These are phyloP conservation scores for Secale cereale DNA, from an alignment of 176 grass and related monocot genomes.

Conservation along the genomic window DNA sequence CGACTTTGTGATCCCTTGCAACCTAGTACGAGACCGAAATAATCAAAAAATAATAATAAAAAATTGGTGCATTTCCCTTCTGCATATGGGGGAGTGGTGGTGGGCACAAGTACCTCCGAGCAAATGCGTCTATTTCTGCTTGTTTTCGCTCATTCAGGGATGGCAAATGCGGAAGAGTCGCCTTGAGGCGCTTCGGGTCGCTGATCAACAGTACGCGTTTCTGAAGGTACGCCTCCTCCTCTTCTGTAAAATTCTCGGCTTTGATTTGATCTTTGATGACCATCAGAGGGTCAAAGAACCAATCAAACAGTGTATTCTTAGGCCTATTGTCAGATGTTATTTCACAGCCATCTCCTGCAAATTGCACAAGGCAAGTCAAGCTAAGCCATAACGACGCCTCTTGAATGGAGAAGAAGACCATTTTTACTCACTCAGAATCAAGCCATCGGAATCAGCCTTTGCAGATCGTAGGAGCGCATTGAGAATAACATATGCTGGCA, in stretches of 20 bases:
- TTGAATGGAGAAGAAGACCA: neutral
- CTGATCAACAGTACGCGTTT: conserved; percentile 65
- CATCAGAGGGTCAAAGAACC: conserved; percentile 96
- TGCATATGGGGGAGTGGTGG: neutral
- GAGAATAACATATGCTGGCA: conserved; percentile 85
- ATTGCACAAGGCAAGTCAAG: conserved; percentile 22
- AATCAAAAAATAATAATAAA: conserved; percentile 2
- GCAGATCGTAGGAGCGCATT: conserved; percentile 69
- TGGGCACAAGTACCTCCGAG: conserved; percentile 51
- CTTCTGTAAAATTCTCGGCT: conserved; percentile 71
- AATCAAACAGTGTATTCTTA: conserved; percentile 65
- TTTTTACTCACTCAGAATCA: conserved; percentile 75
- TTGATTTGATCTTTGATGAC: conserved; percentile 93
- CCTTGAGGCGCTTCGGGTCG: conserved; percentile 68
- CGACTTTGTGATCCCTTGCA: conserved; percentile 90
- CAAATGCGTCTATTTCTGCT: conserved; percentile 87
- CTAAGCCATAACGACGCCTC: neutral
- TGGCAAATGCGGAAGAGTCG: conserved; percentile 40
- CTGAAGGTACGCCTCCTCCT: conserved; percentile 75
- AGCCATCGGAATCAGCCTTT: conserved; percentile 52
- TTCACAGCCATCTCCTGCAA: conserved; percentile 67
- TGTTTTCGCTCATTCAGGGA: conserved; percentile 56
- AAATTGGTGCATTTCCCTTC: neutral
- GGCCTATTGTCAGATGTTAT: conserved; percentile 80
- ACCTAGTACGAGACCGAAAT: conserved; percentile 36